Base-by-base conservation (phyloP, 768 basidiomycete species). In the Macrolepiota albuminosa region DNA sequence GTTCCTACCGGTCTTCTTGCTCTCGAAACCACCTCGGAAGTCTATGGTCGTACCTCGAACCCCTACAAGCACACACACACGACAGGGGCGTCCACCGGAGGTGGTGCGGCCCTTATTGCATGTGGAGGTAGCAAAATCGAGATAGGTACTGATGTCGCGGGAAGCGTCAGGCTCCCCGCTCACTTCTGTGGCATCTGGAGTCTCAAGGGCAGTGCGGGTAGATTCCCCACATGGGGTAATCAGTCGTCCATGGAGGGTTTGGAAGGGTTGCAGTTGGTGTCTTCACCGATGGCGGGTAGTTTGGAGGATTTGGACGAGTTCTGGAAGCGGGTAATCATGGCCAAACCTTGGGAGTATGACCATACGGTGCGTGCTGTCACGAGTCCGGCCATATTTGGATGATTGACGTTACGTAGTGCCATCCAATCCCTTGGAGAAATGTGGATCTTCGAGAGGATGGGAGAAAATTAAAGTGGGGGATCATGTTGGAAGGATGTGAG, bases 111-210 rank as follows among this genome's bases (percentile, higher is more conserved):
- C 1, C 78, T 90, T 1, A 66, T 91, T 0, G 88, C 88, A 0
- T 75, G 80, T 52, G 84, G 86, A 1, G 87, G 87, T 10, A 80
- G 80, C 42, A 82, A 84, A 64, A 78, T 89, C 24, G 88, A 88
- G 42, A 79, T 91, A 40, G 89, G 88, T 1, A 84, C 88, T 4
- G 89, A 91, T 64, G 73, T 91, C 33, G 89, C 83, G 2, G 91
- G 90, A 10, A 87, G 85, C 56, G 82, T 90, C 42, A 80, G 90
- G 54, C 81, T 83, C 31, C 90, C 90, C 4, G 83, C 89, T 14
- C 85, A 89, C 63, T 89, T 85, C 64, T 88, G 87, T 61, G 90
- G 88, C 2, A 72, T 87, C 2, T 89, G 83, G 76, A 77, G 83
- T 47, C 76, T 89, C 64, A 87, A 85, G 67, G 77, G 82, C 10